These are phyloP conservation scores for Aquilaria malaccensis DNA, from an alignment of 345 rosid species.

Conservation along the genomic window DNA sequence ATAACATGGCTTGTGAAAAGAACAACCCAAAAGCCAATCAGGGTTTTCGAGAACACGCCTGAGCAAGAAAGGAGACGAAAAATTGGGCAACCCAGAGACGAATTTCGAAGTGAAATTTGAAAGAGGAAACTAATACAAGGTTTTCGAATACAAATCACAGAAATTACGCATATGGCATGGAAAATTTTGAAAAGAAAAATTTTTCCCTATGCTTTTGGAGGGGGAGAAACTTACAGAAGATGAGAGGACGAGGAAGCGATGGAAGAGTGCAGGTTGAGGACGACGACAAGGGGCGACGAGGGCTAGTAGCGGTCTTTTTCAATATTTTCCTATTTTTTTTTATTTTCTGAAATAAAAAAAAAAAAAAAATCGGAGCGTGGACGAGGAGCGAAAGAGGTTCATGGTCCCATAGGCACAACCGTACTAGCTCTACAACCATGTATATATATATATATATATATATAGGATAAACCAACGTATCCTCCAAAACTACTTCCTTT, in stretches of 20 bases:
- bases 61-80: slow-evolving; percentile 1
- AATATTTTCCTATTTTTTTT: slow-evolving; percentile 6
- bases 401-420: too few species aligned
- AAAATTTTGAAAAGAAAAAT: too few species aligned
- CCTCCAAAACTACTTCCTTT: too few species aligned
- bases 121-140: too few species aligned
- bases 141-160: too few species aligned
- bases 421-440: too few species aligned
- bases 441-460: too few species aligned
- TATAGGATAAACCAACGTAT: too few species aligned
- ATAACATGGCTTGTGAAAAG: slow-evolving; percentile 6
- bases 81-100: too few species aligned
- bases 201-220: neutral
- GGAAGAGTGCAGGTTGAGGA: slow-evolving; percentile 17
- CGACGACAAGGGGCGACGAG: slow-evolving; percentile 14
- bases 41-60: neutral
- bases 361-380: neutral
- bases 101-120: too few species aligned
- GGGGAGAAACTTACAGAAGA: slow-evolving; percentile 35
- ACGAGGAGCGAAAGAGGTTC: neutral
- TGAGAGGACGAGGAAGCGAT: slow-evolving; percentile 18
- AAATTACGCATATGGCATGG: too few species aligned
- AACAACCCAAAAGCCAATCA: slow-evolving; percentile 2
- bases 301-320: slow-evolving; percentile 25
- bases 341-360: slow-evolving; percentile 8